These are phyloP conservation scores for Coriaria nepalensis DNA, from an alignment of 306 rosid genomes.

Conservation along the genomic window DNA sequence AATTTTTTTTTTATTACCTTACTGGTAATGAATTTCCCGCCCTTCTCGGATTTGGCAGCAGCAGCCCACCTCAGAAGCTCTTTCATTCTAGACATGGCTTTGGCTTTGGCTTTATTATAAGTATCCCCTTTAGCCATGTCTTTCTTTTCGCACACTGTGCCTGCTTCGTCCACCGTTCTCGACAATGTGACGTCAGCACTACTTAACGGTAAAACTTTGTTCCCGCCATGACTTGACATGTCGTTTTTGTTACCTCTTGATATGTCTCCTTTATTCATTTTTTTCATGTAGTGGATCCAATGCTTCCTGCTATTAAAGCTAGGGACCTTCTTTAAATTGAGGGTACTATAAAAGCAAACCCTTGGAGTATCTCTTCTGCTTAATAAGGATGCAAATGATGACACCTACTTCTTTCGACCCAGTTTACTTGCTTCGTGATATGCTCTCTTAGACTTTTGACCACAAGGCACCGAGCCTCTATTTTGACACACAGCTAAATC, in stretches of 20 bases:
- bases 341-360: conserved; percentile 38
- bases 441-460: conserved; percentile 19
- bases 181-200: conserved; percentile 40
- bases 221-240: conserved; percentile 34
- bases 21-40: conserved; percentile 38
- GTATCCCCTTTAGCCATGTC: conserved; percentile 27
- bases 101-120: too few relatives aligned
- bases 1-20: conserved; percentile 32
- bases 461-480: conserved; percentile 15
- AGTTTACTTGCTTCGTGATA: conserved; percentile 22
- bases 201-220: conserved; percentile 59
- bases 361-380: conserved; percentile 36
- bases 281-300: conserved; percentile 24
- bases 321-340: conserved; percentile 26
- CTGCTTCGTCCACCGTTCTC: conserved; percentile 25
- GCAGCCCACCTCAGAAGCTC: conserved; percentile 86
- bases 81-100: conserved; percentile 66
- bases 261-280: conserved; percentile 56
- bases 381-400: conserved; percentile 22
- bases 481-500: conserved; percentile 20
- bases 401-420: conserved; percentile 31
- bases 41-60: conserved; percentile 58
- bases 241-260: conserved; percentile 32
- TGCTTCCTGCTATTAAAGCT: conserved; percentile 17
- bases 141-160: conserved; percentile 19